Evolutionary conservation across 768 basidiomycete species (phyloP), one percentile per base, ranked within the genome.

Genomic region (Jaapia argillacea): DNA sequence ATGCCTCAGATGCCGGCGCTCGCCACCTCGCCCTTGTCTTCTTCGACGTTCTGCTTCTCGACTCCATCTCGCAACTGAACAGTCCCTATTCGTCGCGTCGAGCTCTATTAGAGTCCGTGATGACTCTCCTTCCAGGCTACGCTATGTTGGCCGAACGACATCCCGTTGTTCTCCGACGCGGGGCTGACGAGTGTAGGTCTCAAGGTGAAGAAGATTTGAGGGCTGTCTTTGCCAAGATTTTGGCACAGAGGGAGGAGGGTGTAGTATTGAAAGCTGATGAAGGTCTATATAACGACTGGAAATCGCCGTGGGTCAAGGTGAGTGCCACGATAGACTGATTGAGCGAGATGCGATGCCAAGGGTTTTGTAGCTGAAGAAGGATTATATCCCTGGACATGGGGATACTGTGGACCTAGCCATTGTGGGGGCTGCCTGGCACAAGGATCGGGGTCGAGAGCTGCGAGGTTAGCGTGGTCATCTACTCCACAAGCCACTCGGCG

Each of bases 361-460:
- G 4, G 24, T 10, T 27, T 16, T 16, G 38, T 39, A 75, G 72
- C 54, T 89, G 40, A 89, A 91, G 66, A 78, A 72, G 54, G 92
- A 97, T 57, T 94, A 94, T 48, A 88, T 97, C 28, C 78, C 79
- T 1, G 83, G 83, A 3, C 71, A 83, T 36, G 88, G 89, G 0
- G 92, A 97, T 58, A 72, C 76, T 4, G 51, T 92, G 13, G 88
- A 92, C 57, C 69, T 94, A 45, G 78, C 79, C 3, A 55, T 94
- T 25, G 62, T 94, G 16, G 92, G 77, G 1, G 88, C 79, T 16
- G 64, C 72, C 0, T 92, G 88, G 86, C 84, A 88, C 44, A 81
- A 79, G 54, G 72, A 81, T 26, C 71, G 92, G 6, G 92, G 72
- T 3, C 63, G 87, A 42, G 81, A 83, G 42, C 66, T 96, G 4